Base-by-base conservation (phyloP, 805 yeast genomes). In the Candida fluviatilis region DNA sequence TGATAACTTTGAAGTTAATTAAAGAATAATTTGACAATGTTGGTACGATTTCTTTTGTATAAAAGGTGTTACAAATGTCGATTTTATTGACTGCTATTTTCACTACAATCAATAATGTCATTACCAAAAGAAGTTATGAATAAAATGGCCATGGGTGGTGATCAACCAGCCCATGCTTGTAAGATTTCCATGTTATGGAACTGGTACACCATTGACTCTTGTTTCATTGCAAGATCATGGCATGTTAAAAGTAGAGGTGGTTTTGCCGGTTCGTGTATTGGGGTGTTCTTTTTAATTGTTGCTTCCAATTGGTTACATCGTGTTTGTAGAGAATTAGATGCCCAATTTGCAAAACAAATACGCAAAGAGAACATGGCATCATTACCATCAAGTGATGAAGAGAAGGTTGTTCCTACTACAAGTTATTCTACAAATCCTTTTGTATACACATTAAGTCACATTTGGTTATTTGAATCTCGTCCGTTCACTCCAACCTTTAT, bases 191-290 rank as follows among this genome's bases (percentile, higher is more conserved):
- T 82, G 88, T 57, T 78, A 42, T 82, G 88, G 87, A 82, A 82
- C 54, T 82, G 88, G 87, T 65, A 78, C 47, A 79, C 84, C 0
- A 67, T 80, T 19, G 80, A 82, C 47, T 62, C 81, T 4, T 82
- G 87, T 53, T 82, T 82, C 51, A 66, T 82, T 43, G 70, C 85
- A 5, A 63, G 56, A 32, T 60, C 80, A 21, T 82, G 89, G 89
- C 84, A 77, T 41, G 76, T 78, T 32, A 66, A 58, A 12, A 63
- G 79, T 2, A 64, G 62, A 39, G 82, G 81, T 1, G 78, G 69
- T 58, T 82, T 82, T 61, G 87, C 84, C 3, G 87, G 86, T n/a
- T 70, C 84, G 1, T 82, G 88, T 58, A 65, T 82, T 21, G 87
- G 87, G n/a, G 76, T 78, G 7, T 75, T 80, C 52, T 60, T 75